Evolutionary conservation across 2,329 filamentous ascomycete species (phyloP), one percentile per base, ranked within the genome.

Genomic region (Epicoccum sorghinum): DNA sequence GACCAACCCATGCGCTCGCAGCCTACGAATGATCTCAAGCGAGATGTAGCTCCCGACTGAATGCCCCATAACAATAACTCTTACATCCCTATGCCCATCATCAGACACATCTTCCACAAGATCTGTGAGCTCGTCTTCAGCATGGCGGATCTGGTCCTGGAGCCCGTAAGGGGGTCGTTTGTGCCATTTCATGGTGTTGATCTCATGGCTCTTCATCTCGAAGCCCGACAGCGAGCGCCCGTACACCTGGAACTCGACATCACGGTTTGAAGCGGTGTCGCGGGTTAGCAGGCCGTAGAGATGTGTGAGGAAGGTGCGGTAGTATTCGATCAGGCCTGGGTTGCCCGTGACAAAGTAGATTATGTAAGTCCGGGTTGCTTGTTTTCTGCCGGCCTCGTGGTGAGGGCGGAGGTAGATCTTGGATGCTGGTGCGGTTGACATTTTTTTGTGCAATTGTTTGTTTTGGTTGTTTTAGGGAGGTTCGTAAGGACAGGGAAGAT

Each of bases 271-370:
- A 1, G 63, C 61, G 2, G 61, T 64, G 40, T 65, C 38, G n/a
- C 56, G 62, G 9, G 82, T 77, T 10, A 91, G 75, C 10, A 85
- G 74, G 0, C 74, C 69, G 40, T 85, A 79, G 2, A 92, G 75
- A 12, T 80, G 77, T 0, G 77, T 77, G 9, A 92, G 78, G 72
- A 91, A 93, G 33, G 83, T 80, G 52, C 76, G 77, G 73, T 93
- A 93, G 79, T 90, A 93, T 51, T 82, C 83, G 45, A 92, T 83
- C 14, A 91, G 79, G 4, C 90, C 90, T 4, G 90, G 90, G 61
- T 93, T 93, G 18, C 90, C 90, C 25, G 88, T 84, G 36, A 93
- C 80, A 73, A 90, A 88, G 77, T 86, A 91, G 61, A 93, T 77
- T 44, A 92, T 82, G 56, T 77, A 75, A 37, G 62, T 68, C 41